Evolutionary conservation across 2,329 filamentous ascomycete genomes (phyloP), one percentile per base, ranked within the genome.

Genomic region (Dactylellina drechsleri): DNA sequence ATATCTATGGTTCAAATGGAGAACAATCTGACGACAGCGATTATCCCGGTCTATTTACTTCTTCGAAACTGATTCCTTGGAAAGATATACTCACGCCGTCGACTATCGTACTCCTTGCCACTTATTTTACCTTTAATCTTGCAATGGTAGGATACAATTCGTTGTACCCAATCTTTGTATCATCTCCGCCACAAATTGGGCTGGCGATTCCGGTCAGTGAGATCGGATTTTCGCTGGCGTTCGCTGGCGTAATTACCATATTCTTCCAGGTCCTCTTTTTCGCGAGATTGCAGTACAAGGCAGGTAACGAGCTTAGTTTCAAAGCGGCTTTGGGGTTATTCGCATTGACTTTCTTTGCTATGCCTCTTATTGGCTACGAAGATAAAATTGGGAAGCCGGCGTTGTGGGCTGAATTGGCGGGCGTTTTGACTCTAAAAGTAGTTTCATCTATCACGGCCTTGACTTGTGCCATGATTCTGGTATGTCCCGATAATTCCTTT

Each of bases 81-180:
- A 76, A 64, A 20, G 36, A 70, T 10, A 65, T 97, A 1, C 85
- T 94, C 59, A 96, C 92, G 79, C 86, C 89, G 68, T 93, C 95
- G 72, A 97, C 93, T 0, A 81, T 97, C 12, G 84, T 96, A 1
- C 86, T 99, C 0, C 86, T 99, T 4, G 81, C 88, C 61, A 96
- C 93, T 0, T 98, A 97, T 80, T 87, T 97, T 50, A 90, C 98
- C 58, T 99, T 98, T 80, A 93, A 97, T 80, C 86, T 99, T 4
- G 90, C 91, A 75, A 98, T 98, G 81, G 92, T 97, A 77, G 93
- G 92, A 2, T 99, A 93, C 86, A 97, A 97, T 82, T 94, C 92
- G 16, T 85, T 99, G 0, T 99, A 96, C 79, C 95, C 95, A 0
- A 94, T 98, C 64, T 99, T 98, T 79, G 92, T 90, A 0, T 89